These are phyloP conservation scores for Lizonia empirigonia DNA, from an alignment of 2,329 filamentous ascomycete genomes.

Conservation along the genomic window DNA sequence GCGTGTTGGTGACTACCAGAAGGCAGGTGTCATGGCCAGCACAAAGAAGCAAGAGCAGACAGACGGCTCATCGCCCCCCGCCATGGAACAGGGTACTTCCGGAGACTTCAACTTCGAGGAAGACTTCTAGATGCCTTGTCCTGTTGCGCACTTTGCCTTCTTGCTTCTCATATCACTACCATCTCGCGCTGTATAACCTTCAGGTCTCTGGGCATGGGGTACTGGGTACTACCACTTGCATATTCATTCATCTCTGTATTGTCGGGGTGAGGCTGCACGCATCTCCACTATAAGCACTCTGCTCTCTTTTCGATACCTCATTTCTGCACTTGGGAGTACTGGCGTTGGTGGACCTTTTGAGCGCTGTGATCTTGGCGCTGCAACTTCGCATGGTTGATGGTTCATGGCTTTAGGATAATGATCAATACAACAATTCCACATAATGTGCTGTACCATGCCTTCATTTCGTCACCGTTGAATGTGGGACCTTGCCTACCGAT, in stretches of 20 bases:
- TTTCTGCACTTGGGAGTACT: constrained; percentile 23
- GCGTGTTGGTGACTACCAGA: constrained; percentile 99
- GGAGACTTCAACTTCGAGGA: constrained; percentile 94
- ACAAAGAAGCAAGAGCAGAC: constrained; percentile 71
- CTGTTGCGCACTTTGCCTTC: constrained; percentile 15
- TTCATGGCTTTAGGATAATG: constrained; percentile 26
- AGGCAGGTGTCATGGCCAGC: constrained; percentile 97
- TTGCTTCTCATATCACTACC: constrained; percentile 21
- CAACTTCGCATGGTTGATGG: constrained; percentile 15
- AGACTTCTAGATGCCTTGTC: constrained; percentile 74
- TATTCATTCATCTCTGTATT: constrained; percentile 42
- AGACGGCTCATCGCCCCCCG: constrained; percentile 51
- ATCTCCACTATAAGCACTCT: constrained; percentile 2
- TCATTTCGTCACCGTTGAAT: background rate
- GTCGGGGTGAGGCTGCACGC: constrained; percentile 33
- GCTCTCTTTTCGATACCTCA: constrained; percentile 20
- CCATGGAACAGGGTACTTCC: constrained; percentile 52
- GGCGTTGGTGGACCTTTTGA: constrained; percentile 23
- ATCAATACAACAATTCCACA: constrained; percentile 21
- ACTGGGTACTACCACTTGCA: constrained; percentile 29
- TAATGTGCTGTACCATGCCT: background rate
- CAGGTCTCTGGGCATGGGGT: constrained; percentile 29
- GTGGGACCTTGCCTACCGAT: background rate
- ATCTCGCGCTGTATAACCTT: constrained; percentile 37
- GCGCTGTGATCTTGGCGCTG: constrained; percentile 13